Conservation (phyloP, 305 asterid genomes). For the Fraxinus dipetala region DNA sequence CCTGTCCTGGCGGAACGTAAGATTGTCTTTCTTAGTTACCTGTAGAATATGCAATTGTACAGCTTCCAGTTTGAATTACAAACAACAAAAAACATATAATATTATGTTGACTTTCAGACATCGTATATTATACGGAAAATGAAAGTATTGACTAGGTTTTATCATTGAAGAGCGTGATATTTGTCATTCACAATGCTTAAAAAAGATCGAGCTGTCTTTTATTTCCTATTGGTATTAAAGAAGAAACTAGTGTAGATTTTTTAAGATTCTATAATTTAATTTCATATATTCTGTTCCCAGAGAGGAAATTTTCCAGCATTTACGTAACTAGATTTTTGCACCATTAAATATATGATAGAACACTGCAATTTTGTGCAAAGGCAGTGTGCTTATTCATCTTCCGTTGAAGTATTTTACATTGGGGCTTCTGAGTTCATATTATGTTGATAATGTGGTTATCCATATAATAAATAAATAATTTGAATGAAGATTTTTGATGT, state of each 20-base stretch:
- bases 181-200: not conserved
- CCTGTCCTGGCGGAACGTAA: conserved; percentile 86
- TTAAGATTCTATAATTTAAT: not conserved
- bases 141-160: not conserved
- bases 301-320: not conserved
- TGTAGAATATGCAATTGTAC: not conserved
- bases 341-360: not conserved
- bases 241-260: conserved; percentile 3
- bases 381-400: not conserved
- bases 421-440: not conserved
- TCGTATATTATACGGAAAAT: not conserved
- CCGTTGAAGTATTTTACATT: not conserved
- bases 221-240: not conserved
- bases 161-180: not conserved
- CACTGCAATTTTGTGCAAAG: not conserved
- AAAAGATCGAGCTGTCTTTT: conserved; percentile 3
- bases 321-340: not conserved
- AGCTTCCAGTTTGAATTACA: conserved; percentile 10
- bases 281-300: not conserved
- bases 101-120: not conserved
- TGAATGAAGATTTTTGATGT: not conserved
- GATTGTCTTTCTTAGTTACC: conserved; percentile 18
- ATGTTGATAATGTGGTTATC: not conserved
- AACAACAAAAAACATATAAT: not conserved
- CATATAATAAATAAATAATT: not conserved